Evolutionary conservation across 139 green algal species (phyloP), one percentile per base, ranked within the genome.

Genomic region (Chlorella sp.): DNA sequence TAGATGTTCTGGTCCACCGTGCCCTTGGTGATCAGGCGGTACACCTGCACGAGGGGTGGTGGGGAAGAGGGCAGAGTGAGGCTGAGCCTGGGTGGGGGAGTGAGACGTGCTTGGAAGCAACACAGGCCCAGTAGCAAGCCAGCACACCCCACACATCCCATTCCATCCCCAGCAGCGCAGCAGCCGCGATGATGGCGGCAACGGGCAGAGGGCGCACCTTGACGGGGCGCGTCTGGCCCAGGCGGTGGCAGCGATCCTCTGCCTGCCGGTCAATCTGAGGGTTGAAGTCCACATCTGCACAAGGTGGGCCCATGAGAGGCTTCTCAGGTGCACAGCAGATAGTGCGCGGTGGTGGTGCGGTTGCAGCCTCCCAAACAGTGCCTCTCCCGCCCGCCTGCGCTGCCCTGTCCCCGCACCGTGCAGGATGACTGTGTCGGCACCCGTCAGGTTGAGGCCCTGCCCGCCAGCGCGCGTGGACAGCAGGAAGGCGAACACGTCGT

Each of bases 381-480:
- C 64, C n/a, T 5, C n/a, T 2, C 9, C 69, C 6, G 38, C 38
- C 18, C 25, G 38, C 1, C 68, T 36, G 62, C 64, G 11, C 65
- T 72, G 13, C 32, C 30, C 32, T 5, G n/a, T 16, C 76, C 20
- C 20, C 78, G 12, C 34, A 83, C 78, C 97, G 83, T 98, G 94
- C 81, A 99, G 85, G 74, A 99, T 94, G 71, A 99, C 97, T 0
- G 96, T 98, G 90, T 99, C 96, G 13, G 97, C 97, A 32, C 96
- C 96, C 12, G 93, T 98, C 38, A 99, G 93, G 91, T 99, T 99
- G 62, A 99, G 90, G 23, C 97, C 97, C 90, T 97, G 93, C 4
- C 96, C 96, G 36, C 96, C 96, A 30, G 96, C 96, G 26, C 96
- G 93, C 17, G 97, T 99, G 60, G 95, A 97, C 30, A 99, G 91